phyloP scores from a whole-genome alignment of 345 rosid species.

The Populus tremula region DNA sequence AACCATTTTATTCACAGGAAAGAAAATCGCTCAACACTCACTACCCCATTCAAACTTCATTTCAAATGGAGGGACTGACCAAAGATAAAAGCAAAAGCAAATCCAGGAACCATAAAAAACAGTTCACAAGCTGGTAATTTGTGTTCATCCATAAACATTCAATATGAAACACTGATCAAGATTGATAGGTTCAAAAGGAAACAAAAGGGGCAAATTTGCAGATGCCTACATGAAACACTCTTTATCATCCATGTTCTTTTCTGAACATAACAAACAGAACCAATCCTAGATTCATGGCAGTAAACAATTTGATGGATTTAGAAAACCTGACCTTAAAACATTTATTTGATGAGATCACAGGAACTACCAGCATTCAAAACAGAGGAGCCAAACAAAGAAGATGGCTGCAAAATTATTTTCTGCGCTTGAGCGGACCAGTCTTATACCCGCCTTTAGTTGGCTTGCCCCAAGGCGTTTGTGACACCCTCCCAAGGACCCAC shows the following conservation, averaged over 20 bases:
- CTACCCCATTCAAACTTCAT: neutral
- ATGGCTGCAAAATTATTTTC: neutral
- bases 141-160: no score
- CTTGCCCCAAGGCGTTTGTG: constrained; percentile 86
- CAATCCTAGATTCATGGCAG: neutral
- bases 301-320: neutral
- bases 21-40: neutral
- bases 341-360: neutral
- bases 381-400: neutral
- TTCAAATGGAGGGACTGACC: neutral
- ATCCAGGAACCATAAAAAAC: neutral
- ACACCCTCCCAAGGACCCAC: constrained; percentile 56
- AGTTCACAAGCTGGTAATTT: neutral
- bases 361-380: neutral
- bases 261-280: neutral
- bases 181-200: neutral
- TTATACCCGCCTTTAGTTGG: constrained; percentile 61
- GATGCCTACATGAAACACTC: neutral
- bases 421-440: constrained; percentile 8
- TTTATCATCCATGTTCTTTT: neutral
- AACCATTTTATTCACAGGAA: neutral
- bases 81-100: neutral
- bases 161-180: no score
- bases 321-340: neutral
- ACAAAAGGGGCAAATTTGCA: neutral